phyloP scores from a whole-genome alignment of 2,329 filamentous ascomycete genomes.

The Epichloe hybrida region DNA sequence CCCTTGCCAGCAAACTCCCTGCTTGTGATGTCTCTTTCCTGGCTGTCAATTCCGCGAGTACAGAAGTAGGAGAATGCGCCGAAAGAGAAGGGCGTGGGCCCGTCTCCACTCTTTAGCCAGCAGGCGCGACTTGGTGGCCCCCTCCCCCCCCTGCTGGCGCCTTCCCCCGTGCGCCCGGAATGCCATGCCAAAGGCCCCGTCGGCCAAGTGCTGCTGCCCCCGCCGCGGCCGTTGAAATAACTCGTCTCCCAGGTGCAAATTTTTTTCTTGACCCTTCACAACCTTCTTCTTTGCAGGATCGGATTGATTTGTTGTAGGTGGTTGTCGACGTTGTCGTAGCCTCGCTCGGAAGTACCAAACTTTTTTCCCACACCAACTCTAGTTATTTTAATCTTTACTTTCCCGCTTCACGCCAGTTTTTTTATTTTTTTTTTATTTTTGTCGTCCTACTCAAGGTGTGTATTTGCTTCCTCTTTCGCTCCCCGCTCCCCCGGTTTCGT shows the following conservation, averaged over 20 bases:
- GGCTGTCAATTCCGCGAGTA: too few species aligned
- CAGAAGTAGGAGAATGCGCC: too few species aligned
- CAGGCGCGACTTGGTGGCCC: too few species aligned
- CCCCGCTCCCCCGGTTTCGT: neutral
- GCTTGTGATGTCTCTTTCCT: too few species aligned
- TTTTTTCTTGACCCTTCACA: conserved; percentile 4
- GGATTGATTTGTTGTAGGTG: conserved; percentile 5
- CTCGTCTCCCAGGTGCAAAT: conserved; percentile 1
- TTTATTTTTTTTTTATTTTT: neutral
- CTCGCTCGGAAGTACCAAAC: conserved; percentile 2
- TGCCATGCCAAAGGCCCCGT: neutral
- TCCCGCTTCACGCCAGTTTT: neutral
- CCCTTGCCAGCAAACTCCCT: too few species aligned
- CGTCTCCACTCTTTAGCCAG: too few species aligned
- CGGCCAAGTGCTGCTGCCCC: conserved; percentile 1
- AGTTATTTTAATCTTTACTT: neutral
- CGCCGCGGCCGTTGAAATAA: conserved; percentile 4
- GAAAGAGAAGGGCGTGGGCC: too few species aligned
- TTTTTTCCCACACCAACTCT: neutral
- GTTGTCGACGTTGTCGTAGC: conserved; percentile 6
- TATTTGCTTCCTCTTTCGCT: neutral
- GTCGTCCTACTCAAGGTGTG: conserved; percentile 2
- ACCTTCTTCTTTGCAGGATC: conserved; percentile 2
- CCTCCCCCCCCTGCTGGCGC: neutral
- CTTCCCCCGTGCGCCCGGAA: neutral